Base-by-base conservation (phyloP, 192 early-diverging fungal genomes). In the Linnemannia schmuckeri region DNA sequence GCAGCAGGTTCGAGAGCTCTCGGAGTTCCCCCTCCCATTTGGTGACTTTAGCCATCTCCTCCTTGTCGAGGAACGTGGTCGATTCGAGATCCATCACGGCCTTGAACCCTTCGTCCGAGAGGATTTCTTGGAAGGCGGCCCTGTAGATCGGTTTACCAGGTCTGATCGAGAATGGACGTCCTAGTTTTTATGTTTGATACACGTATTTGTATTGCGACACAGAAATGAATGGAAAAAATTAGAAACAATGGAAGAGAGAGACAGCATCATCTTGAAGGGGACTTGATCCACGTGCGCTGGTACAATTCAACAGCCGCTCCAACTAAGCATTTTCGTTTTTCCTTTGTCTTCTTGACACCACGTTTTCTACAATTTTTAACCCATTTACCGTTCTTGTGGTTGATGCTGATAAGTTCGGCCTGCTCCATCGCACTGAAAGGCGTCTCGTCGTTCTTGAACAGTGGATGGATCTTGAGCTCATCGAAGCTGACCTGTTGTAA, bases 381-480 rank as follows among this genome's bases (percentile, higher is more conserved):
- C 42, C 42, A 44, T 47, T 81, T 89, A 94, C 93, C 95, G 89
- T 97, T 92, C 63, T 95, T 85, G 61, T 97, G 93, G 6, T 85
- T 83, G 74, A 99, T 92, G 10, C 90, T 91, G 68, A 99, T 97
- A 49, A 99, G 90, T 79, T 97, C 97, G 24, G 96, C 94, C 55
- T 96, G 93, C 83, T 98, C 97, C 94, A 99, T 95, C 2, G 93
- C 95, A 78, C 93, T 90, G 27, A 99, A 90, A 8, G 97, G 91
- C 7, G 80, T 83, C 76, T 97, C 97, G 63, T 95, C 94, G n/a
- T 96, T 95, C 41, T 94, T 94, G 91, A 99, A 99, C 68, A 97
- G 87, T 18, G 96, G 88, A 61, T 94, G 93, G 82, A 92, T 94
- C 82, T 95, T 94, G 76, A 98, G 87, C 72, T 92, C 93, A 89